Evolutionary conservation across 2,329 filamentous ascomycete genomes (phyloP).

Genomic region (Westerdykella sp.): DNA sequence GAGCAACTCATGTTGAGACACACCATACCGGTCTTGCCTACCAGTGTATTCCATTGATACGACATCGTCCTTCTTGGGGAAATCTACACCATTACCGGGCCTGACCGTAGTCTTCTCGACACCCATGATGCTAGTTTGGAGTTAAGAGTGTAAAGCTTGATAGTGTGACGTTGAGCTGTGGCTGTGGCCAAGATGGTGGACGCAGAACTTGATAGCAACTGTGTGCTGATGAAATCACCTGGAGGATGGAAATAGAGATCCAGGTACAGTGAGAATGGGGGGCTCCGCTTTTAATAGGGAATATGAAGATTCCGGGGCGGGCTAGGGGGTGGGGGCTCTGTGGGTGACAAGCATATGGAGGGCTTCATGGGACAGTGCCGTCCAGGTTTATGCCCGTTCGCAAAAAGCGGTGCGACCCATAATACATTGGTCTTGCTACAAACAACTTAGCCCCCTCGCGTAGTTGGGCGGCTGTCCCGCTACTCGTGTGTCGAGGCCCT

Average conservation of each 20-base stretch:
- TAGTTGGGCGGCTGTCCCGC: no score
- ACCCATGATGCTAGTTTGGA: constrained; percentile 35
- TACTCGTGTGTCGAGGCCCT: no score
- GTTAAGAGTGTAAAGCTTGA: neutral
- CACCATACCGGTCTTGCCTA: constrained; percentile 7
- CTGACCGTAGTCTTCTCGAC: constrained; percentile 62
- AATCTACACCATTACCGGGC: constrained; percentile 56
- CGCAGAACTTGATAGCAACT: neutral
- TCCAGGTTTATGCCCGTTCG: no score
- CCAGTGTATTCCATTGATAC: constrained; percentile 87
- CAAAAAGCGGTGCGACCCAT: no score
- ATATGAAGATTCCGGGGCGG: constrained; percentile 7
- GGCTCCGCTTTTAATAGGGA: constrained; percentile 17
- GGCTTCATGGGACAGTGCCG: no score
- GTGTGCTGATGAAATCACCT: constrained; percentile 1
- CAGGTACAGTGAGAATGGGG: constrained; percentile 5
- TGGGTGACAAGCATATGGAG: neutral
- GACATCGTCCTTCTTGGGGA: constrained; percentile 60
- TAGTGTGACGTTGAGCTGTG: constrained; percentile 1
- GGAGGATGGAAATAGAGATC: neutral
- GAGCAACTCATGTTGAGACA: constrained; percentile 7
- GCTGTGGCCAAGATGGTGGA: neutral
- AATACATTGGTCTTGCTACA: no score
- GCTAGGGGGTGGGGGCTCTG: constrained; percentile 20
- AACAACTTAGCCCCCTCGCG: no score